phyloP scores from a whole-genome alignment of 2,329 filamentous ascomycete genomes.

The Apiospora pterosperma region DNA sequence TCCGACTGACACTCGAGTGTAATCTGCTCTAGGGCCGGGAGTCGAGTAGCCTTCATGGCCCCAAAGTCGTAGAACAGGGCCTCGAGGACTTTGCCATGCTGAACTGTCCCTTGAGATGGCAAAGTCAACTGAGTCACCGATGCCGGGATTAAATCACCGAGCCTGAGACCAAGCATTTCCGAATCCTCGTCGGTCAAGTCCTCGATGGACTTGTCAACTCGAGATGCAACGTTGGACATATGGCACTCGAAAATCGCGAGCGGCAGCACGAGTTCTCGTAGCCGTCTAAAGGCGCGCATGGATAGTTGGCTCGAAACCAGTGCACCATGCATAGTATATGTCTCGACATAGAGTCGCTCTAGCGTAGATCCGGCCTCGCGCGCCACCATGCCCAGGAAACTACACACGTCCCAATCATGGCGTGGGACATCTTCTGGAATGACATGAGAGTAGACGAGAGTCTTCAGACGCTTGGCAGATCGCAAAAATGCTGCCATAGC shows the following conservation, averaged over 20 bases:
- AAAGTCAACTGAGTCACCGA: not conserved
- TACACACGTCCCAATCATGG: not conserved
- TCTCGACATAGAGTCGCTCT: not conserved
- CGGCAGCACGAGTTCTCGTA: not conserved
- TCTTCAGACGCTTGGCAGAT: not conserved
- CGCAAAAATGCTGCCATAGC: not conserved
- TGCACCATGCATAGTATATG: too few species aligned
- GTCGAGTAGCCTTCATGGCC: not conserved
- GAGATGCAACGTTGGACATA: not conserved
- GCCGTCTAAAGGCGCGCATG: not conserved
- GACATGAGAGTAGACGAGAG: not conserved
- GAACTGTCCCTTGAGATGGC: not conserved
- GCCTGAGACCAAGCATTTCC: not conserved
- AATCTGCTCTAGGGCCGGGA: not conserved
- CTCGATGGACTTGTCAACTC: not conserved
- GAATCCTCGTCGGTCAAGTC: not conserved
- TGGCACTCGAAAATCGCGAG: not conserved
- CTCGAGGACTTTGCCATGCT: not conserved
- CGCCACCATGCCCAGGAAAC: not conserved
- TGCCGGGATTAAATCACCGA: not conserved
- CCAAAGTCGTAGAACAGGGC: not conserved
- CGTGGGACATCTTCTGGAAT: not conserved
- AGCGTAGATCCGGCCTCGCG: not conserved
- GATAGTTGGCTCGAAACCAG: too few species aligned
- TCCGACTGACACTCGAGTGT: not conserved